phyloP scores from a whole-genome alignment of 352 stramenopile genomes.

The Aphanomyces astaci region DNA sequence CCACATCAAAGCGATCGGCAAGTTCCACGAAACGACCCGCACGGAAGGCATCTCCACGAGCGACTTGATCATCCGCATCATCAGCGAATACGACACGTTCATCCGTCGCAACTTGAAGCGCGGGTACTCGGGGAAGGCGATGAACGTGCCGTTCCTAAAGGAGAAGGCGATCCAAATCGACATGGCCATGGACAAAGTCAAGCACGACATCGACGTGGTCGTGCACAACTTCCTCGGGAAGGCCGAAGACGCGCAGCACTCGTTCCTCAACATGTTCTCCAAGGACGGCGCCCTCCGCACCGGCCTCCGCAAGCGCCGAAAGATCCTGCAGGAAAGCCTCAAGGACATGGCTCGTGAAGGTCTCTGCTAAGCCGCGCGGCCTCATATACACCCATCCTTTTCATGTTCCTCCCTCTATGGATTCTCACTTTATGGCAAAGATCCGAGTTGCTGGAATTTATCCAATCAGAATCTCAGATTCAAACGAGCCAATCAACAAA shows the following conservation, averaged over 20 bases:
- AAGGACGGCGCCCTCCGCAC: slow-evolving; percentile 65
- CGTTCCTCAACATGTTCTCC: slow-evolving; percentile 69
- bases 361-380: slow-evolving; percentile 46
- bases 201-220: slow-evolving; percentile 66
- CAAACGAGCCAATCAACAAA: too few relatives aligned
- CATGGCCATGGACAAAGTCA: slow-evolving; percentile 77
- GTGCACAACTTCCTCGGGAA: slow-evolving; percentile 74
- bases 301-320: slow-evolving; percentile 70
- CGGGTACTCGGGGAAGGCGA: slow-evolving; percentile 86
- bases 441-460: background rate
- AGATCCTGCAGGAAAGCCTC: slow-evolving; percentile 70
- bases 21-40: slow-evolving; percentile 76
- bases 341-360: slow-evolving; percentile 70
- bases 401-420: background rate
- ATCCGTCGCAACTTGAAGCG: slow-evolving; percentile 84
- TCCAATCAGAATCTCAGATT: too few relatives aligned
- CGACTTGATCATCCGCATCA: slow-evolving; percentile 86
- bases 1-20: slow-evolving; percentile 80
- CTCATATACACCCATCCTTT: background rate
- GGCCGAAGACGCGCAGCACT: slow-evolving; percentile 71
- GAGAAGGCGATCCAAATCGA: slow-evolving; percentile 85
- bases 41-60: slow-evolving; percentile 86
- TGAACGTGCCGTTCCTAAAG: slow-evolving; percentile 87
- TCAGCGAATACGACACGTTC: slow-evolving; percentile 88
- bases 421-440: background rate